Evolutionary conservation across 2,329 filamentous ascomycete genomes (phyloP), one percentile per base, ranked within the genome.

Genomic region (Zarea fungicola): DNA sequence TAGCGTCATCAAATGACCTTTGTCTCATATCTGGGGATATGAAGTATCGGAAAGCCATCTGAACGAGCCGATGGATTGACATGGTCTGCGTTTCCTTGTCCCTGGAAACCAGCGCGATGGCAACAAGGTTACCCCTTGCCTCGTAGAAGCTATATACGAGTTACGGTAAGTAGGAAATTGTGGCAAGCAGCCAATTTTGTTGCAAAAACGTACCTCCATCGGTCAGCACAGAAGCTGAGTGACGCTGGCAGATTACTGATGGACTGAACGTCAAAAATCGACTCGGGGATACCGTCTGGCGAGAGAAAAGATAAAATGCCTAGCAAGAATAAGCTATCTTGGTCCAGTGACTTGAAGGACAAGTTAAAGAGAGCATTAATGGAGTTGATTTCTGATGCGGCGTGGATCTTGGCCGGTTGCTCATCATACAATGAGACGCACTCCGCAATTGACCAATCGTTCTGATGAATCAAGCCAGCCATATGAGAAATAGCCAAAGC

Each of bases 391-490:
- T 26, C 47, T 18, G 37, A 16, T 25, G 13, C 40, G 42, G n/a
- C 22, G 6, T 48, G 23, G 10, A 36, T 36, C 18, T 11, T 36
- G 34, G 34, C 34, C 19, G 36, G 42, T 21, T 49, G 36, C 51
- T 42, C 21, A n/a, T 13, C 28, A 28, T 54, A 54, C 4, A 52
- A 16, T 13, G 22, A 16, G 8, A 50, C 13, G 16, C 52, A 50
- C 21, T 52, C 46, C 4, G 23, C 2, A n/a, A 55, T 52, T 14
- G 45, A 44, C 42, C 34, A 43, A 18, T 23, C 25, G 19, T 37
- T 25, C 8, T 39, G 22, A 19, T 55, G 46, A 22, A 55, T 55
- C 18, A 55, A 13, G 4, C 53, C 51, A 21, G 41, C 45, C 51
- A 50, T 52, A 11, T 29, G 35, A 2, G 51, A 44, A 4, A 53